phyloP scores from a whole-genome alignment of 139 green algal species.

The Closterium sp. region DNA sequence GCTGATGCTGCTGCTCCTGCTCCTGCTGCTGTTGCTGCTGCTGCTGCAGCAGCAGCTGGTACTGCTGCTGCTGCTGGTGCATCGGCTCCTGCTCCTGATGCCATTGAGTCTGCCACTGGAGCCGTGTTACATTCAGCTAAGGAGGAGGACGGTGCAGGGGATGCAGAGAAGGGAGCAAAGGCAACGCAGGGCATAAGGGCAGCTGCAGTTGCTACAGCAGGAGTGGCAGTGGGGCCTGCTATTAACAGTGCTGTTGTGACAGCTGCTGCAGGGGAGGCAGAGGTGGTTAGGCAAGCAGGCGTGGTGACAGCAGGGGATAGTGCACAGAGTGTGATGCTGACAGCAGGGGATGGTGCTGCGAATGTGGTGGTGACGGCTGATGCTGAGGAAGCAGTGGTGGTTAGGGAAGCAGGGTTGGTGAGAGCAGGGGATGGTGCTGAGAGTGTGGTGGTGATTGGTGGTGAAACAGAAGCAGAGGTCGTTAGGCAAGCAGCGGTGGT shows the following conservation, averaged over 20 bases:
- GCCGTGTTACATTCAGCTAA: too few relatives aligned
- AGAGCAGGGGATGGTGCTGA: neutral
- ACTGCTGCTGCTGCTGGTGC: too few relatives aligned
- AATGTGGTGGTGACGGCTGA: neutral
- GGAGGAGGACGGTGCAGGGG: too few relatives aligned
- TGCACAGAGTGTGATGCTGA: neutral
- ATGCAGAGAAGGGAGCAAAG: too few relatives aligned
- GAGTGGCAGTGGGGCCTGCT: neutral
- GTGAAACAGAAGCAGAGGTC: neutral
- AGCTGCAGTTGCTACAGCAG: neutral
- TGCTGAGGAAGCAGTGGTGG: neutral
- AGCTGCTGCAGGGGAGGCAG: neutral
- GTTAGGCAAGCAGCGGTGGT: too few relatives aligned
- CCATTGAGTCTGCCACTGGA: too few relatives aligned
- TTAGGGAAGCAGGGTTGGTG: too few relatives aligned
- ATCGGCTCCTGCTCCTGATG: too few relatives aligned
- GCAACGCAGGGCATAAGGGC: too few relatives aligned
- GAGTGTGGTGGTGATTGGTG: neutral
- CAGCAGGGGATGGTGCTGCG: neutral
- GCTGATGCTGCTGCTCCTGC: too few relatives aligned
- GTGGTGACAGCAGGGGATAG: neutral
- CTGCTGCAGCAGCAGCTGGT: too few relatives aligned
- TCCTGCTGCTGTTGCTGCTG: too few relatives aligned
- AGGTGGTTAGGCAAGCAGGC: neutral
- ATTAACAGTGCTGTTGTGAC: neutral